Base-by-base conservation (phyloP, 1,284 basidiomycete species). In the Ustilago xerochloae region DNA sequence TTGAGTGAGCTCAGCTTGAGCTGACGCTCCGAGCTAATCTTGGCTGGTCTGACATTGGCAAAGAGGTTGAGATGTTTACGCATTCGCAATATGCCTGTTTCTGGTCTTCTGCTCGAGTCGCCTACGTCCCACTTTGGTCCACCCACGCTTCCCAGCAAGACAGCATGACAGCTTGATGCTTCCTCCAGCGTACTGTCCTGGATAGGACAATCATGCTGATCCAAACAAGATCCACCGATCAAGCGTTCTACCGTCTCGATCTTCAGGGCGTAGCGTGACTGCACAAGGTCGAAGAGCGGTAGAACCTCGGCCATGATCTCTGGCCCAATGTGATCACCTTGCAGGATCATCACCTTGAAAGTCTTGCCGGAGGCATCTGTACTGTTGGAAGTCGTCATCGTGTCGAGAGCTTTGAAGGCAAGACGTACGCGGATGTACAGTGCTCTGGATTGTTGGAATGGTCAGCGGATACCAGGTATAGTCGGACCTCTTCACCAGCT, bases 321-420 rank as follows among this genome's bases (percentile, higher is more conserved):
- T 35, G 97, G 97, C 36, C 96, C 95, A 79, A 99, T 98, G 75
- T 96, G 96, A 86, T 99, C 96, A 60, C 96, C 96, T 45, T 91
- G 91, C 41, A 99, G 90, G 50, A 96, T 89, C 52, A 91, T 91
- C 84, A 99, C 89, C 77, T 91, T 91, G 86, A 51, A 73, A 13
- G 49, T 78, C 36, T 39, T 63, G 13, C 22, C 18, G 15, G n/a
- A n/a, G n/a, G 33, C 51, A 6, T n/a, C n/a, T 10, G 20, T 10
- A 28, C 38, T 18, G 29, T 54, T 39, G 33, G 35, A 45, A n/a
- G 22, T 39, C 10, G 41, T 20, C 61, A 63, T 69, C 46, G 50
- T 59, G 56, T n/a, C n/a, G n/a, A n/a, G n/a, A n/a, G n/a, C n/a
- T n/a, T n/a, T n/a, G n/a, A n/a, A n/a, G n/a, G n/a, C n/a, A n/a